These are phyloP conservation scores for Albophoma yamanashiensis DNA, from an alignment of 2,329 filamentous ascomycete genomes.

Conservation along the genomic window DNA sequence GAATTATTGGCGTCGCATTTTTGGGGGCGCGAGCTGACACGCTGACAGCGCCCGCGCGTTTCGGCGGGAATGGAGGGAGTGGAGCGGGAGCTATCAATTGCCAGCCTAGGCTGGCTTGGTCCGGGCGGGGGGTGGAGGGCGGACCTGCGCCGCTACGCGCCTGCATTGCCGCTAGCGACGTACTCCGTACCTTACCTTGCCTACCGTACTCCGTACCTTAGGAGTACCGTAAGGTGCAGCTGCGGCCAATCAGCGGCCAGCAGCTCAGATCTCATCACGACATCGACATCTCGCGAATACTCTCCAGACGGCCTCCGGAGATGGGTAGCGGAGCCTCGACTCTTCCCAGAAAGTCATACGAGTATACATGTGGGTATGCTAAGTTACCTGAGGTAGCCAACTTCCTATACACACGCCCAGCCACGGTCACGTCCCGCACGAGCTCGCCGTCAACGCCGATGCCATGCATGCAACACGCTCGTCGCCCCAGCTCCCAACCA, in stretches of 20 bases:
- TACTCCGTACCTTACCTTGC: too few species aligned
- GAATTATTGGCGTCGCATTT: background rate
- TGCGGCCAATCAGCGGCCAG: background rate
- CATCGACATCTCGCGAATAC: background rate
- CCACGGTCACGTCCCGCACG: background rate
- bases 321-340: background rate
- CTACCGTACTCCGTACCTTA: too few species aligned
- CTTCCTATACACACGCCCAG: background rate
- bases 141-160: background rate
- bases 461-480: constrained; percentile 26
- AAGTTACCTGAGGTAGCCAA: background rate
- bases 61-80: background rate
- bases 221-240: too few species aligned
- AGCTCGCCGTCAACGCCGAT: constrained; percentile 13
- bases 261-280: background rate
- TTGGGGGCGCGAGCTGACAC: background rate
- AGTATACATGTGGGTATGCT: background rate
- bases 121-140: background rate
- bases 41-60: background rate
- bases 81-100: background rate
- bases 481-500: constrained; percentile 4
- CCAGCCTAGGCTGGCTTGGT: background rate
- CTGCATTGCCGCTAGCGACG: background rate
- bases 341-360: background rate
- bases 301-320: too few species aligned